Percentiles rank a stretch among this genome's conserved stretches.
Evolutionary conservation across 2,329 filamentous ascomycete species (phyloP).

Genomic region (Stylonectria norvegica): DNA sequence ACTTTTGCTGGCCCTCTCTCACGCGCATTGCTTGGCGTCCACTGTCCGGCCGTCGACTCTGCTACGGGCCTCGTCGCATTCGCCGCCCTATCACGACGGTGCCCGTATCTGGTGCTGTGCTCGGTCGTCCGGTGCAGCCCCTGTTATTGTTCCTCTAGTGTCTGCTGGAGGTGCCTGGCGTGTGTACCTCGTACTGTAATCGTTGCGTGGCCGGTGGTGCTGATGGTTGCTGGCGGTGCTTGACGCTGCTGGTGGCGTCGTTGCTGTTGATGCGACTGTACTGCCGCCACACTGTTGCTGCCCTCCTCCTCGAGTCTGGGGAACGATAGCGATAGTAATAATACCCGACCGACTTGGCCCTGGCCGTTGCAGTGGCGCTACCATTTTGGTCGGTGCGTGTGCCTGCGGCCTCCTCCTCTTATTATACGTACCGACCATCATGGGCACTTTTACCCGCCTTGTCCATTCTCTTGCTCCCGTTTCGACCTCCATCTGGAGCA

Average conservation of each 20-base stretch:
- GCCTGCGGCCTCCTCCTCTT: slow-evolving; percentile 21
- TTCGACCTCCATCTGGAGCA: slow-evolving; percentile 31
- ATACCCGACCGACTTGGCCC: too few relatives aligned
- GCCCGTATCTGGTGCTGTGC: too few relatives aligned
- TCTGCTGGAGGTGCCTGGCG: too few relatives aligned
- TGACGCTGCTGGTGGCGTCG: too few relatives aligned
- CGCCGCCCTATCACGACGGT: slow-evolving; percentile 24
- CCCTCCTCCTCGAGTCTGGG: slow-evolving; percentile 29
- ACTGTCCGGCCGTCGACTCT: slow-evolving; percentile 17
- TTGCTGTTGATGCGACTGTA: too few relatives aligned
- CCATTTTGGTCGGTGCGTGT: slow-evolving; percentile 17
- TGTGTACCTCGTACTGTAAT: too few relatives aligned
- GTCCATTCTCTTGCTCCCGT: slow-evolving; percentile 27
- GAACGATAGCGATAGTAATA: slow-evolving; percentile 34
- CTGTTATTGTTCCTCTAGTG: too few relatives aligned
- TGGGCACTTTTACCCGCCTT: slow-evolving; percentile 36
- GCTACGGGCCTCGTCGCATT: slow-evolving; percentile 13
- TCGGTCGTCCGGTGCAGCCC: too few relatives aligned
- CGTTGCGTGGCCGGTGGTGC: too few relatives aligned
- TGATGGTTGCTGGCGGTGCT: too few relatives aligned
- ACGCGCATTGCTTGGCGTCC: slow-evolving; percentile 34
- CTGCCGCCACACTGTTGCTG: slow-evolving; percentile 21
- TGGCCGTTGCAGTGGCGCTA: slow-evolving; percentile 21
- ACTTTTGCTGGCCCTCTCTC: slow-evolving; percentile 39
- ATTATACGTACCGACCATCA: slow-evolving; percentile 33